Evolutionary conservation across 257 asterid species (phyloP).

Genomic region (Euphrasia confusa): DNA sequence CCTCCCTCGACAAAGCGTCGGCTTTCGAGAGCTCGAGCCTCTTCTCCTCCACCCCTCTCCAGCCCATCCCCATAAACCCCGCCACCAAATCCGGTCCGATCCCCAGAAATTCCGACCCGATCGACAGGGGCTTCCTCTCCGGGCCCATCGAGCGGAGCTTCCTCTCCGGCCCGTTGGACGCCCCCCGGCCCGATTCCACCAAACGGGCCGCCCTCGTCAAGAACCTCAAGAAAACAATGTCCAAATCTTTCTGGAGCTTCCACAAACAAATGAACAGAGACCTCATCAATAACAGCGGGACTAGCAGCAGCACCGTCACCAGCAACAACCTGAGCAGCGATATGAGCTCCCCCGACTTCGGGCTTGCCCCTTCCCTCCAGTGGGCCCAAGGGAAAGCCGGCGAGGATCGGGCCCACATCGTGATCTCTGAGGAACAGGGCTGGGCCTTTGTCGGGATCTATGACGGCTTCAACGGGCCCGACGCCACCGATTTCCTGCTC

Average conservation of each 20-base stretch:
- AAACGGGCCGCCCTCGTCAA: slow-evolving; percentile 52
- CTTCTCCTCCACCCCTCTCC: slow-evolving; percentile 89
- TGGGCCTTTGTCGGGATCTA: slow-evolving; percentile 93
- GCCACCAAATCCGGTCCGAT: slow-evolving; percentile 79
- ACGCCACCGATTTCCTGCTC: slow-evolving; percentile 80
- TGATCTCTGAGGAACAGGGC: slow-evolving; percentile 77
- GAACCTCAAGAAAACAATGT: slow-evolving; percentile 43
- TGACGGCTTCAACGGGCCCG: slow-evolving; percentile 93
- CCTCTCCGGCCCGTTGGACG: slow-evolving; percentile 79
- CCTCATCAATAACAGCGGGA: slow-evolving; percentile 34
- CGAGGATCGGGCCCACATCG: slow-evolving; percentile 84
- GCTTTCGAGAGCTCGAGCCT: slow-evolving; percentile 83
- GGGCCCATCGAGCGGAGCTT: slow-evolving; percentile 91
- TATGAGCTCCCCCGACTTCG: slow-evolving; percentile 56
- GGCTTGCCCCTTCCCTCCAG: slow-evolving; percentile 44
- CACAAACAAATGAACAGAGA: slow-evolving; percentile 40
- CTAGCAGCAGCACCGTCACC: slow-evolving; percentile 48
- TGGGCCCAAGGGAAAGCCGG: slow-evolving; percentile 99
- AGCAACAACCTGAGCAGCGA: slow-evolving; percentile 58
- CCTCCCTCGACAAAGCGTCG: slow-evolving; percentile 57
- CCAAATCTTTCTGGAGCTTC: slow-evolving; percentile 49
- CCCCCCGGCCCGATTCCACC: slow-evolving; percentile 51
- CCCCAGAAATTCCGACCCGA: slow-evolving; percentile 47
- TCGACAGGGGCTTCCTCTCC: slow-evolving; percentile 80
- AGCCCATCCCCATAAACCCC: slow-evolving; percentile 48